Percentiles rank a stretch among this genome's conserved stretches.
These are phyloP conservation scores for Komagataella pseudopastoris DNA, from an alignment of 805 yeast species.

Conservation along the genomic window DNA sequence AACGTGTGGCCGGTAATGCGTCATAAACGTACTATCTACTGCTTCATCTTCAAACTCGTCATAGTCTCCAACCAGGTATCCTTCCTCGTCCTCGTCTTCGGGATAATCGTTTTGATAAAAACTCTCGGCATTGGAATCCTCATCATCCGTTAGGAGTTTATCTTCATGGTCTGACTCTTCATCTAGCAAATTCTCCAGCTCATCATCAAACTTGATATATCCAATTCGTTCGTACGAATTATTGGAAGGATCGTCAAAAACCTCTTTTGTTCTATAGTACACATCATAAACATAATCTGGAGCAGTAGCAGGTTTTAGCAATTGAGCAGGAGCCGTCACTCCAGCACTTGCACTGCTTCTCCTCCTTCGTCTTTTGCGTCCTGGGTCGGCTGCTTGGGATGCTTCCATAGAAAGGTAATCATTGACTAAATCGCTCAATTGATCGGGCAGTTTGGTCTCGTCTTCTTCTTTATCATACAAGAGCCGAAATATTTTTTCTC, in stretches of 20 bases:
- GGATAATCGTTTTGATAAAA: conserved; percentile 91
- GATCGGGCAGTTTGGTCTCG: conserved; percentile 34
- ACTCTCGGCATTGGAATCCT: conserved; percentile 84
- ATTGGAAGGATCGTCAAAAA: conserved; percentile 13
- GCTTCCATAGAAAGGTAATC: conserved; percentile 34
- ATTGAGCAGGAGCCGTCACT: neutral
- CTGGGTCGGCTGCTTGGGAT: conserved; percentile 1
- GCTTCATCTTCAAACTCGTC: conserved; percentile 13
- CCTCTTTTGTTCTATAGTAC: conserved; percentile 52
- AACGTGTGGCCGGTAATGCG: neutral
- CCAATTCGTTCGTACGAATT: conserved; percentile 29
- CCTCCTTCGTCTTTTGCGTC: neutral
- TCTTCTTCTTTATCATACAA: conserved; percentile 5
- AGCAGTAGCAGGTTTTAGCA: neutral
- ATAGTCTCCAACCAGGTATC: conserved; percentile 5
- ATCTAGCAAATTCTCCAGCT: conserved; percentile 24
- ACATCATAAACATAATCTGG: conserved; percentile 85
- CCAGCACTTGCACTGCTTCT: conserved; percentile 1
- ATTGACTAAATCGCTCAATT: conserved; percentile 63
- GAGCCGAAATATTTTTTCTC: conserved; percentile 5
- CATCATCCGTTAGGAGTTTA: conserved; percentile 40
- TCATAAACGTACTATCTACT: conserved; percentile 3
- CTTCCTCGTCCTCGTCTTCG: conserved; percentile 72
- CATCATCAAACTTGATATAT: conserved; percentile 41
- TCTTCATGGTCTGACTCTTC: conserved; percentile 17